Evolutionary conservation across 2,329 filamentous ascomycete species (phyloP), one percentile per base, ranked within the genome.

Genomic region (Dothiorella sarmentorum): DNA sequence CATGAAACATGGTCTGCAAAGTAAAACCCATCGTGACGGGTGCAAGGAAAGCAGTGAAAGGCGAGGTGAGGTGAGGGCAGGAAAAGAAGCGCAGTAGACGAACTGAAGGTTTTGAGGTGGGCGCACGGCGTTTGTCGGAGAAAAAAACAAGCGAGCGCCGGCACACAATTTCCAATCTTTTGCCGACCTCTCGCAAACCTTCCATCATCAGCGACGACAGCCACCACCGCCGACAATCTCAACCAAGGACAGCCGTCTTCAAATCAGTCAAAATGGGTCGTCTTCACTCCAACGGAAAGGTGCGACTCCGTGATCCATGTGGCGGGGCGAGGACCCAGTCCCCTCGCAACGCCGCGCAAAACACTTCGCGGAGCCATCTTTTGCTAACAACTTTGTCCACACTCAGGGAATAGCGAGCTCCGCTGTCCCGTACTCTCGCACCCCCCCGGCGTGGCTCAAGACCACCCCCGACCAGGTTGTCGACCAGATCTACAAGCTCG

Each of bases 361-460:
- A 15, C 11, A 4, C 15, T 1, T 40, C n/a, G 7, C 3, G n/a
- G n/a, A 40, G n/a, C n/a, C n/a, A 17, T 15, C 15, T 18, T 9
- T 11, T 40, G 20, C 49, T 53, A 22, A 53, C 24, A 40, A 3
- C 49, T 22, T 93, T 15, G 94, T 84, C n/a, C n/a, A n/a, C n/a
- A n/a, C n/a, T n/a, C 97, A 97, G 90, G 95, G 94, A 81, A 99
- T 99, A 82, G 91, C 91, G 69, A 81, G 90, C 82, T 96, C 91
- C 65, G 91, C 94, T 74, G 82, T 97, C 80, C 94, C 95, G 76
- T 99, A 97, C 88, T 96, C 91, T 69, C 93, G 94, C 82, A 87
- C 85, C 71, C 78, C 91, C 66, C 93, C 94, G 63, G 85, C 92
- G 70, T 99, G 94, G 94, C 84, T 97, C 80, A 99, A 99, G 89